Base-by-base conservation (phyloP, 129 eudicot genomes). In the Flaveria bidentis region DNA sequence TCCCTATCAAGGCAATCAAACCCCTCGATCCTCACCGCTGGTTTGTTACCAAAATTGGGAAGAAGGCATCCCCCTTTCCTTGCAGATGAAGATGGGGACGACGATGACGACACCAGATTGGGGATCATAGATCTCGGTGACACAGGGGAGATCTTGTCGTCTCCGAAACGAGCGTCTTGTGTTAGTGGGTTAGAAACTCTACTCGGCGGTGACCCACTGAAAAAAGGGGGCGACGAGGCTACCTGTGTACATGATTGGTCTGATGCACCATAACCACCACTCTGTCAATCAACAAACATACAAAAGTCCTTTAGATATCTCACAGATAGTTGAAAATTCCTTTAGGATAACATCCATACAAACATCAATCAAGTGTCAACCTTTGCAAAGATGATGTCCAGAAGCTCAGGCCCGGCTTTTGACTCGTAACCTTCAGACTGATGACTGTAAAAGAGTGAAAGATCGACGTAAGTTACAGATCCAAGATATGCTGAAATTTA, bases 171-270 rank as follows among this genome's bases (percentile, higher is more conserved):
- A 0, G 87, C 96, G 33, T 95, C 99, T 61, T 91, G 96, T 60
- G 89, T 89, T 83, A 95, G 72, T 53, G 97, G 99, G 88, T 95
- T 95, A 89, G 99, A 87, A 16, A 91, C 97, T 88, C 99, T 85
- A 79, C 99, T 87, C 78, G 99, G 99, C 80, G 99, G 99, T 47
- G 99, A 95, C 88, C 99, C 97, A 66, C 92, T 79, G 80, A 95
- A 95, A 91, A 86, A 95, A 22, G 96, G 94, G 91, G 97, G 99
- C 81, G 97, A 89, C 82, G 96, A 91, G 85, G 90, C 96, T 82
- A 83, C 80, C 74, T 86, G 97, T 52, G 86, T 62, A 69, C 81
- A 81, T 4, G 89, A 7, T 80, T 84, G 85, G 46, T 88, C 92
- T 26, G 82, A 73, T 28, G 55, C 80, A 68, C 83, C 87, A 85